These are phyloP conservation scores for Talaromyces amestolkiae DNA, from an alignment of 2,329 filamentous ascomycete species.

Conservation along the genomic window DNA sequence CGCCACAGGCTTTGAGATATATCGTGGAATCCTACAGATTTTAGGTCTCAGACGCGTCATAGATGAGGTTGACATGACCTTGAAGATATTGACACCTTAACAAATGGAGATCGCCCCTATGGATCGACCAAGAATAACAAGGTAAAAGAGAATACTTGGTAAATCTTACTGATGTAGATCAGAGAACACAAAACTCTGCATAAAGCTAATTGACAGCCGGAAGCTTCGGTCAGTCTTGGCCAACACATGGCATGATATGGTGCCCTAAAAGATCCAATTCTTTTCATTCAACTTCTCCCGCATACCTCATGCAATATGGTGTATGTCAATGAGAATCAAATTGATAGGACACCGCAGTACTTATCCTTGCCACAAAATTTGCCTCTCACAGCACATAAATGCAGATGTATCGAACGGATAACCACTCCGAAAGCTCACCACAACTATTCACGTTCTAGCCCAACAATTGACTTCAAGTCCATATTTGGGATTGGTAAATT, in stretches of 20 bases:
- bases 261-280: neutral
- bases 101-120: neutral
- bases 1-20: neutral
- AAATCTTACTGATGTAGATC: neutral
- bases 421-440: constrained; percentile 13
- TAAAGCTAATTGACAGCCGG: neutral
- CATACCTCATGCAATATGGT: neutral
- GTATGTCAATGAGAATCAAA: no score
- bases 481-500: constrained; percentile 11
- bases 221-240: neutral
- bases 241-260: neutral
- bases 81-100: neutral
- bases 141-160: neutral
- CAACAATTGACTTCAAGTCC: constrained; percentile 15
- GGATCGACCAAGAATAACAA: neutral
- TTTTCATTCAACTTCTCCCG: no score
- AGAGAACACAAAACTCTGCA: neutral
- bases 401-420: constrained; percentile 1
- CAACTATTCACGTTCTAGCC: constrained; percentile 15
- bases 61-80: neutral
- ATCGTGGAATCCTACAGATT: neutral
- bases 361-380: constrained; percentile 11
- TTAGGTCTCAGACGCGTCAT: neutral
- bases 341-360: neutral
- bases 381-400: constrained; percentile 2